Evolutionary conservation across 1,284 basidiomycete species (phyloP).

Genomic region (Irpex rosettiformis): DNA sequence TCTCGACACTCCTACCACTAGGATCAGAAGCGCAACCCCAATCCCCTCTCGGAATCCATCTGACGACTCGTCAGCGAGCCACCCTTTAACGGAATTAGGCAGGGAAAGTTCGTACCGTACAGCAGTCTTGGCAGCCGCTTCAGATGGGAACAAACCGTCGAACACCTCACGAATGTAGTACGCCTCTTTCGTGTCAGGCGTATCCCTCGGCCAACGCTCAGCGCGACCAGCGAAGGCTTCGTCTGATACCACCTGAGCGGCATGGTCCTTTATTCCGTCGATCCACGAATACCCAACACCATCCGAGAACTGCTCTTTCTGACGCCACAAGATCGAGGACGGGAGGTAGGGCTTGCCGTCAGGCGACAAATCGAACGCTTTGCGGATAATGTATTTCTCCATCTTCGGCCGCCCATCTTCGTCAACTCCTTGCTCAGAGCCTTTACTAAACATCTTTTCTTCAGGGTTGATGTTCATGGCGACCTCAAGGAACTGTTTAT

Average conservation of each 20-base stretch:
- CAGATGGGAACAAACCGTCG: constrained; percentile 83
- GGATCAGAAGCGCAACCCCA: constrained; percentile 97
- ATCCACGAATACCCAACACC: constrained; percentile 99
- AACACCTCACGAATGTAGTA: constrained; percentile 96
- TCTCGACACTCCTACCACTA: constrained; percentile 91
- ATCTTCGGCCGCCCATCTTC: constrained; percentile 84
- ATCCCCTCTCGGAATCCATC: constrained; percentile 91
- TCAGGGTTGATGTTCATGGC: constrained; percentile 90
- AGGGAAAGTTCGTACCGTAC: constrained; percentile 61
- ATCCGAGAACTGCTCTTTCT: constrained; percentile 99
- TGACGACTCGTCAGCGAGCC: constrained; percentile 28
- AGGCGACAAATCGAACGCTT: constrained; percentile 91
- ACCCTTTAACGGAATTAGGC: constrained; percentile 2
- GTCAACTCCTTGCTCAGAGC: constrained; percentile 72
- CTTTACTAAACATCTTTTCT: constrained; percentile 92
- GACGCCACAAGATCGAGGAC: constrained; percentile 93
- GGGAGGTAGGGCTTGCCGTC: constrained; percentile 95
- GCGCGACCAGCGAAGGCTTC: constrained; percentile 75
- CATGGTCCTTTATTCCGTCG: constrained; percentile 96
- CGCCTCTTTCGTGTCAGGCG: constrained; percentile 97
- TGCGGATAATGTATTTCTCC: constrained; percentile 99
- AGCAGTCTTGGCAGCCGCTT: constrained; percentile 89
- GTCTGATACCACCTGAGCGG: constrained; percentile 75
- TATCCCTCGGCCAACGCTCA: constrained; percentile 78
- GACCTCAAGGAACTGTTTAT: constrained; percentile 94